These are phyloP conservation scores for Pholiota adiposa DNA, from an alignment of 1,284 basidiomycete genomes.

Conservation along the genomic window DNA sequence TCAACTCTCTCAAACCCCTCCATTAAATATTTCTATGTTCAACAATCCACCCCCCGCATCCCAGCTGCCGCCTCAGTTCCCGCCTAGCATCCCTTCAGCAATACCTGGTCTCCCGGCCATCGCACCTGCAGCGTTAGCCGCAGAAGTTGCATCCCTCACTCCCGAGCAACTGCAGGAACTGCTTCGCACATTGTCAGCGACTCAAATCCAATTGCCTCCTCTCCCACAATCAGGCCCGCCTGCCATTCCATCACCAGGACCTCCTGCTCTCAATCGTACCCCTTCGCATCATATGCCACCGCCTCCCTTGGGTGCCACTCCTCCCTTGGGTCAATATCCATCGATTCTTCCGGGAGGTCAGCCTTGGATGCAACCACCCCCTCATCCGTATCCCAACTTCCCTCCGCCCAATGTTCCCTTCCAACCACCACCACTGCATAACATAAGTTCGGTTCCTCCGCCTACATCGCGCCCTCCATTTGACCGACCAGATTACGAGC, in stretches of 20 bases:
- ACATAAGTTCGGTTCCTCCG: conserved; percentile 7
- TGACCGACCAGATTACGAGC: conserved; percentile 18
- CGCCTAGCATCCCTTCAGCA: conserved; percentile 18
- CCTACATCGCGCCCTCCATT: conserved; percentile 14
- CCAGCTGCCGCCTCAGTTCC: conserved; percentile 15
- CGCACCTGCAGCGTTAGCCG: conserved; percentile 37
- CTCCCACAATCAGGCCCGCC: conserved; percentile 25
- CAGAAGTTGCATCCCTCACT: conserved; percentile 59
- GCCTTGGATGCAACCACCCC: conserved; percentile 27
- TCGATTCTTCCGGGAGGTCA: conserved; percentile 17
- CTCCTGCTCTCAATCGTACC: conserved; percentile 20
- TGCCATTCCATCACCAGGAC: conserved; percentile 18
- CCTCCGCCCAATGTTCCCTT: conserved; percentile 24
- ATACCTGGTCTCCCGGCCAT: conserved; percentile 17
- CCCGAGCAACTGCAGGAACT: conserved; percentile 65
- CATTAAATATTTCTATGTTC: conserved; percentile 19
- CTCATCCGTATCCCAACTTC: conserved; percentile 24
- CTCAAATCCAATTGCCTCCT: conserved; percentile 23
- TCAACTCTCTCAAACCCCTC: conserved; percentile 11
- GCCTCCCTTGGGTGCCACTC: conserved; percentile 22
- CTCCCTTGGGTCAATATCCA: conserved; percentile 18
- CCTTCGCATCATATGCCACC: conserved; percentile 21
- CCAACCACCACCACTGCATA: conserved; percentile 21
- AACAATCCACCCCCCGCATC: conserved; percentile 15
- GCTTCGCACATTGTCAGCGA: conserved; percentile 47